Conservation (phyloP, 2,329 filamentous ascomycete genomes). For the Verticillium klebahnii region DNA sequence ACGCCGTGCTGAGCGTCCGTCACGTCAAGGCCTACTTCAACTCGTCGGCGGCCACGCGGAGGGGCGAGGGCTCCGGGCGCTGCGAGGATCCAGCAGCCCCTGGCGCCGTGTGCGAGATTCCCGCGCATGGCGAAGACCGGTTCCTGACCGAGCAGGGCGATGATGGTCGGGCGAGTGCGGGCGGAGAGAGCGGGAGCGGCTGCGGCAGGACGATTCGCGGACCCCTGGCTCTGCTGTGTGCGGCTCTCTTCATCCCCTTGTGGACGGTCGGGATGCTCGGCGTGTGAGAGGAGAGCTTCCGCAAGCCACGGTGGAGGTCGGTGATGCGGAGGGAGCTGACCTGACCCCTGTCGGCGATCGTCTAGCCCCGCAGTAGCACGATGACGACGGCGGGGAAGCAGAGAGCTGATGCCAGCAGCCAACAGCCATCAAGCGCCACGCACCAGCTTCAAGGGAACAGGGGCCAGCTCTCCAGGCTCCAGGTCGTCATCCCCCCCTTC, state of each 20-base stretch:
- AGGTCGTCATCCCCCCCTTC: background rate
- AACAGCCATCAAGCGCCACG: no score
- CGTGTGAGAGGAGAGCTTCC: no score
- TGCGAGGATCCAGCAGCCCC: slow-evolving; percentile 32
- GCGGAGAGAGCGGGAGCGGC: no score
- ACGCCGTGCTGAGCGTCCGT: slow-evolving; percentile 59
- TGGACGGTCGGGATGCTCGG: no score
- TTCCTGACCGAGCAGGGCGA: slow-evolving; percentile 44
- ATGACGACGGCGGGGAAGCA: background rate
- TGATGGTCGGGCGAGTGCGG: slow-evolving; percentile 20
- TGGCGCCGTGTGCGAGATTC: slow-evolving; percentile 42
- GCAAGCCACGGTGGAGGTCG: no score
- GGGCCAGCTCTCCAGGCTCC: no score
- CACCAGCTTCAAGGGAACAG: background rate
- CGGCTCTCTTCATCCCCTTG: no score
- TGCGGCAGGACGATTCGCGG: no score
- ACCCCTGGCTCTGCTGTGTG: no score
- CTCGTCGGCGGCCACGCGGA: slow-evolving; percentile 44
- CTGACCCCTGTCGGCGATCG: background rate
- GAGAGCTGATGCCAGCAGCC: background rate
- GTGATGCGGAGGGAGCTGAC: background rate
- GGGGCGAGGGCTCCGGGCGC: slow-evolving; percentile 28
- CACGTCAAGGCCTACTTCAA: slow-evolving; percentile 82
- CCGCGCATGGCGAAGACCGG: slow-evolving; percentile 34
- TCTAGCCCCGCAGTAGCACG: background rate